Percentiles rank a stretch among this genome's conserved stretches.
phyloP scores from a whole-genome alignment of 192 early-diverging fungal species.

The Gryganskiella cystojenkinii region DNA sequence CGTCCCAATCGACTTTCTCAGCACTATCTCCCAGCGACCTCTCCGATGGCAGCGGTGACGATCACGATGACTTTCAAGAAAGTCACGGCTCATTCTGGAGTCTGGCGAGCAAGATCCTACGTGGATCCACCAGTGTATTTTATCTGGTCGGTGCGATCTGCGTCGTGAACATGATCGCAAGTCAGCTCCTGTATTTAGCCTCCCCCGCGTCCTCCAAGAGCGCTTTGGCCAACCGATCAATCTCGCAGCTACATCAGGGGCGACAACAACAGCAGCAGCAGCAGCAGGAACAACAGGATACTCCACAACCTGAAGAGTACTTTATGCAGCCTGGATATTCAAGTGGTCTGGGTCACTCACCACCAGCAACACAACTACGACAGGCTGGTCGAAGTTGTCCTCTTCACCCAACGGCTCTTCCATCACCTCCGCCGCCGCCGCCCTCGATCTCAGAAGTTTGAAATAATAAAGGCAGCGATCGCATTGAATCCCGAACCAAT shows the following conservation, averaged over 20 bases:
- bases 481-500: too few species aligned
- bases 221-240: too few species aligned
- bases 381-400: too few species aligned
- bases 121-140: slow-evolving; percentile 25
- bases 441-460: too few species aligned
- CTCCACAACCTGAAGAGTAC: not conserved
- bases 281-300: not conserved
- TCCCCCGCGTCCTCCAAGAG: not conserved
- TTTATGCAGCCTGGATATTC: not conserved
- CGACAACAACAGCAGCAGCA: not conserved
- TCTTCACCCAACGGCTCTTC: too few species aligned
- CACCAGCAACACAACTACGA: too few species aligned
- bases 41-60: not conserved
- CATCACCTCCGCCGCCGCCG: too few species aligned
- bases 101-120: not conserved
- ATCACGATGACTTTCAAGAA: too few species aligned
- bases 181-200: slow-evolving; percentile 5
- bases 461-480: too few species aligned
- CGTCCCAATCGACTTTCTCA: not conserved
- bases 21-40: too few species aligned
- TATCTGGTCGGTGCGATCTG: slow-evolving; percentile 29
- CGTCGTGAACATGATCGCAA: slow-evolving; percentile 21
- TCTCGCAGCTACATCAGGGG: too few species aligned
- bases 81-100: not conserved
- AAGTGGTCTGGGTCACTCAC: not conserved